Conservation (phyloP, 1,284 basidiomycete species). For the Austroboletus niveus region DNA sequence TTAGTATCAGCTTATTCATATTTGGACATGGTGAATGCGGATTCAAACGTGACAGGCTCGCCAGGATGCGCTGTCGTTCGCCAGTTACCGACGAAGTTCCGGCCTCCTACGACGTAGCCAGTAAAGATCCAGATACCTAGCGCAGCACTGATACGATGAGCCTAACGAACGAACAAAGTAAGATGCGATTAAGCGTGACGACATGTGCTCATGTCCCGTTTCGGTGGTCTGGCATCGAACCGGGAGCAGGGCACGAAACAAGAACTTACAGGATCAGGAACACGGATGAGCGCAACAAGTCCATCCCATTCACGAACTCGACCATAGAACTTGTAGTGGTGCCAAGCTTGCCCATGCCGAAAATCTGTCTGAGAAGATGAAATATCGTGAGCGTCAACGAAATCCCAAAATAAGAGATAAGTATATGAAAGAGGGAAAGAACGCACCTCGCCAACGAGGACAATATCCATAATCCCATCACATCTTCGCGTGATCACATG, state of each 20-base stretch:
- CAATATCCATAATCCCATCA: slow-evolving; percentile 53
- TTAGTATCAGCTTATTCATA: slow-evolving; percentile 25
- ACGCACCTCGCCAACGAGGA: slow-evolving; percentile 54
- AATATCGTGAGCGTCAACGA: slow-evolving; percentile 3
- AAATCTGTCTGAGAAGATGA: slow-evolving; percentile 44
- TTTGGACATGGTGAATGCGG: slow-evolving; percentile 53
- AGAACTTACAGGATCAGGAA: slow-evolving; percentile 42
- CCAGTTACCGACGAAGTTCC: slow-evolving; percentile 72
- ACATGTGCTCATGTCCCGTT: too few species aligned
- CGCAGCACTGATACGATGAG: not conserved
- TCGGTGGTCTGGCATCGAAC: not conserved
- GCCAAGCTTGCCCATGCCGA: slow-evolving; percentile 58
- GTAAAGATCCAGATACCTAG: slow-evolving; percentile 57
- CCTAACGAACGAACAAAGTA: slow-evolving; percentile 4
- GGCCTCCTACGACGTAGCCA: slow-evolving; percentile 62
- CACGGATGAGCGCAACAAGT: slow-evolving; percentile 58
- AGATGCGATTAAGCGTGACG: too few species aligned
- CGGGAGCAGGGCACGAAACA: not conserved
- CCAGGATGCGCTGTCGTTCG: slow-evolving; percentile 41
- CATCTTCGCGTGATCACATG: slow-evolving; percentile 37
- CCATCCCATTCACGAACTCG: slow-evolving; percentile 69
- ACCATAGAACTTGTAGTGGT: slow-evolving; percentile 59
- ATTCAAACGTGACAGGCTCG: slow-evolving; percentile 49
- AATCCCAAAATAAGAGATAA: too few species aligned
- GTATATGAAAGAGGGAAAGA: not conserved